Percentiles rank a stretch among this genome's conserved stretches.
Evolutionary conservation across 1,139 yeast species (phyloP).

Genomic region (Nakaseomyces glabratus): DNA sequence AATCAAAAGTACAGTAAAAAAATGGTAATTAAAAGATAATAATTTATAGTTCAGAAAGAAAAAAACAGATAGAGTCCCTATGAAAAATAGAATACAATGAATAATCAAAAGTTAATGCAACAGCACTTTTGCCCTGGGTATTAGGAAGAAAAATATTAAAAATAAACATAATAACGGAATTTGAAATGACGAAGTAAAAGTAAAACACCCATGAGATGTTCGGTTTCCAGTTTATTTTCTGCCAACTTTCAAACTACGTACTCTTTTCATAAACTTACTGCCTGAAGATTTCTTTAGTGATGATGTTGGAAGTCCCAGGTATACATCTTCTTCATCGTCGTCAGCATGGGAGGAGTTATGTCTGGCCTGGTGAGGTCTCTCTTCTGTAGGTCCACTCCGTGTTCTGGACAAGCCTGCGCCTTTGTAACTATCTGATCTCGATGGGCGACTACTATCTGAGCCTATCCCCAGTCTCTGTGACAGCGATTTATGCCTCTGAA

Average conservation of each 20-base stretch:
- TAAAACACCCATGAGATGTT: no score
- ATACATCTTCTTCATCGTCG: constrained; percentile 33
- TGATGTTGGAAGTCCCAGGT: constrained; percentile 23
- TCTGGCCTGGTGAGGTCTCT: constrained; percentile 16
- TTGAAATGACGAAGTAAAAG: no score
- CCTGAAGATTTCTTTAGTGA: constrained; percentile 33
- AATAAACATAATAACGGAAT: no score
- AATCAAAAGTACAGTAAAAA: no score
- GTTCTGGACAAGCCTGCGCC: constrained; percentile 6
- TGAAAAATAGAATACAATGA: constrained; percentile 5
- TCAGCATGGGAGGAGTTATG: constrained; percentile 6
- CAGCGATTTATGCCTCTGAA: constrained; percentile 66
- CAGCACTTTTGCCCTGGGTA: no score
- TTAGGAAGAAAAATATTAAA: constrained; percentile 6
- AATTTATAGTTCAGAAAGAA: no score
- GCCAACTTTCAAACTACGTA: constrained; percentile 77
- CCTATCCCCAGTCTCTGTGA: constrained; percentile 49
- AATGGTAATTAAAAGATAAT: no score
- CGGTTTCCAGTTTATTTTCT: constrained; percentile 29
- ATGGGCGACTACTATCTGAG: constrained; percentile 16
- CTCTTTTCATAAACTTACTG: constrained; percentile 63
- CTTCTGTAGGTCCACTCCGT: constrained; percentile 8
- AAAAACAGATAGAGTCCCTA: no score
- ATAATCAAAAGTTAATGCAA: constrained; percentile 3
- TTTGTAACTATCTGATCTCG: constrained; percentile 7